phyloP scores from a whole-genome alignment of 2,329 filamentous ascomycete genomes.

The Aspergillus alliaceus region DNA sequence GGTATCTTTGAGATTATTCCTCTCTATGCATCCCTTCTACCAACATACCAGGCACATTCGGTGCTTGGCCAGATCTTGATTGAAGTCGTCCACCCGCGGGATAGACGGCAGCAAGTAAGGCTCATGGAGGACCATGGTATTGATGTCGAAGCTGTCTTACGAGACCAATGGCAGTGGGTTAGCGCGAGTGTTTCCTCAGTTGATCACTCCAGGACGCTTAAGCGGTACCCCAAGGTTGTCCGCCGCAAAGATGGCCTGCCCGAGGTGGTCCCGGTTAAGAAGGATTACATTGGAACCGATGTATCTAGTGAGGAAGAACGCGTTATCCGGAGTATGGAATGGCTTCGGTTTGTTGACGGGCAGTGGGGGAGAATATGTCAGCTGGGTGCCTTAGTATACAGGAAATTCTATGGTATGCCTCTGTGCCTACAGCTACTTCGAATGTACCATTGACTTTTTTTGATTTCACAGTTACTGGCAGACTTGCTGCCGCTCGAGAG shows the following conservation, averaged over 20 bases:
- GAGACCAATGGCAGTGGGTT: slow-evolving; percentile 59
- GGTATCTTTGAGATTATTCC: slow-evolving; percentile 78
- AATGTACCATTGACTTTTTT: slow-evolving; percentile 1
- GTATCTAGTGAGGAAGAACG: slow-evolving; percentile 63
- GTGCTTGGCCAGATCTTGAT: slow-evolving; percentile 76
- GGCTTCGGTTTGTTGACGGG: slow-evolving; percentile 74
- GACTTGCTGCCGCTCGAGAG: slow-evolving; percentile 55
- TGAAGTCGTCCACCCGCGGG: slow-evolving; percentile 64
- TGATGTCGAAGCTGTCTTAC: slow-evolving; percentile 71
- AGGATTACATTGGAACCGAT: slow-evolving; percentile 69
- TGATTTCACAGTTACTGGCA: slow-evolving; percentile 26
- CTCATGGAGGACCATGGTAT: slow-evolving; percentile 75
- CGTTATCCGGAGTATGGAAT: slow-evolving; percentile 78
- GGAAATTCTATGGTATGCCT: slow-evolving; percentile 78
- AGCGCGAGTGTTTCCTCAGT: slow-evolving; percentile 35
- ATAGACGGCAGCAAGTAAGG: slow-evolving; percentile 67
- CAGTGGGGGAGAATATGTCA: slow-evolving; percentile 71
- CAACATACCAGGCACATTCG: slow-evolving; percentile 62
- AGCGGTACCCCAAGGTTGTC: slow-evolving; percentile 46
- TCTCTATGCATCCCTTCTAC: slow-evolving; percentile 80
- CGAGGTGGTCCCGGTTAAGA: slow-evolving; percentile 64
- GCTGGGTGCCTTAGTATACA: slow-evolving; percentile 72
- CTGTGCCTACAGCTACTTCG: slow-evolving; percentile 13
- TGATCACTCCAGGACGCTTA: slow-evolving; percentile 30
- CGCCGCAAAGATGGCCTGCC: slow-evolving; percentile 50